Conservation (phyloP, 352 stramenopile genomes). For the Phytophthora pseudosyringae region DNA sequence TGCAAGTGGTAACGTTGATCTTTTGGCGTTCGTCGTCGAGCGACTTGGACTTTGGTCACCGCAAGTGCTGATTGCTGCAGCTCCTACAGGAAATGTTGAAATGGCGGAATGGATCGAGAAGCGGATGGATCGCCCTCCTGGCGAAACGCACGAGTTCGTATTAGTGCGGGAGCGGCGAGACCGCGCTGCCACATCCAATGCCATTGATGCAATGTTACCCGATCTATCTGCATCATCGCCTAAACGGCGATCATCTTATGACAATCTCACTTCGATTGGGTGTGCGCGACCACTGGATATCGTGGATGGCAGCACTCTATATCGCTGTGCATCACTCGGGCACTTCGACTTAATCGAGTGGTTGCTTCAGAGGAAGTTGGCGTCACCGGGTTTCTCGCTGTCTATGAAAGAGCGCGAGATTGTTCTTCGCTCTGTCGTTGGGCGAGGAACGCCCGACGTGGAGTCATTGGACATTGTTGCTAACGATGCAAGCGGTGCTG, state of each 20-base stretch:
- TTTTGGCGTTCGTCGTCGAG: slow-evolving; percentile 41
- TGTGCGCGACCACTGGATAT: slow-evolving; percentile 24
- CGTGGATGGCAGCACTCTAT: slow-evolving; percentile 35
- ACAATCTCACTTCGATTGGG: slow-evolving; percentile 20
- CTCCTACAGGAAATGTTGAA: slow-evolving; percentile 35
- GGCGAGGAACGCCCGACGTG: slow-evolving; percentile 20
- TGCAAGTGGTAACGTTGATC: slow-evolving; percentile 29
- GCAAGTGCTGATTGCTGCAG: slow-evolving; percentile 31
- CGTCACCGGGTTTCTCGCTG: slow-evolving; percentile 24
- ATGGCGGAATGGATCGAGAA: slow-evolving; percentile 43
- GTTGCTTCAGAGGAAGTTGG: slow-evolving; percentile 30
- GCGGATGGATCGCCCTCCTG: slow-evolving; percentile 5
- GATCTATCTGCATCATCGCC: slow-evolving; percentile 9
- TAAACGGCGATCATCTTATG: slow-evolving; percentile 31
- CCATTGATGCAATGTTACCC: slow-evolving; percentile 16
- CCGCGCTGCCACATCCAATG: slow-evolving; percentile 28
- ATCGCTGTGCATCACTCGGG: slow-evolving; percentile 20
- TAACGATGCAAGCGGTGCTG: not conserved
- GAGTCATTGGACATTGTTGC: slow-evolving; percentile 18
- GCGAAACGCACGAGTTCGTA: slow-evolving; percentile 7
- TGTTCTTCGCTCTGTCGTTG: slow-evolving; percentile 32
- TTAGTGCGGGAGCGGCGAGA: slow-evolving; percentile 20
- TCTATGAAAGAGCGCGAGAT: slow-evolving; percentile 36
- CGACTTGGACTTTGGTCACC: slow-evolving; percentile 39
- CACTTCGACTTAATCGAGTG: slow-evolving; percentile 43